These are phyloP conservation scores for Fusarium buxicola DNA, from an alignment of 2,329 filamentous ascomycete species.

Conservation along the genomic window DNA sequence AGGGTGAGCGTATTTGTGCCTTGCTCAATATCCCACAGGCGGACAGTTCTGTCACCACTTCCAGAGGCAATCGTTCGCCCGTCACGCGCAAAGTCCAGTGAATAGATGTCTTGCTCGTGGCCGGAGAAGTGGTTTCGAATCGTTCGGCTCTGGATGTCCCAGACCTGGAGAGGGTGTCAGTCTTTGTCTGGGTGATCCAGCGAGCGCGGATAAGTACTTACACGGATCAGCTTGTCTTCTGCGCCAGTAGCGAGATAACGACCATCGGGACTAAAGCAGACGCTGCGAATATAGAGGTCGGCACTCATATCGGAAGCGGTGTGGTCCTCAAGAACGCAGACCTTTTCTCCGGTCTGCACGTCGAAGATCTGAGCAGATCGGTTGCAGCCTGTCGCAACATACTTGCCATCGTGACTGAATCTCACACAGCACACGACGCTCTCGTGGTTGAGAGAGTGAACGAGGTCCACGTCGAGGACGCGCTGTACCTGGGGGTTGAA, in stretches of 20 bases:
- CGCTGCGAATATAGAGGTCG: conserved; percentile 96
- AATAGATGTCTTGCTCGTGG: conserved; percentile 99
- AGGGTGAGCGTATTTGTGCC: conserved; percentile 85
- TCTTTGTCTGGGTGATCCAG: neutral
- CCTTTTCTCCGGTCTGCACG: conserved; percentile 85
- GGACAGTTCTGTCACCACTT: conserved; percentile 92
- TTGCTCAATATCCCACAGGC: conserved; percentile 94
- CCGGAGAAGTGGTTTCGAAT: conserved; percentile 96
- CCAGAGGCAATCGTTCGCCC: conserved; percentile 95
- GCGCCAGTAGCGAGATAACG: conserved; percentile 94
- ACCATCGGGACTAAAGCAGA: conserved; percentile 98
- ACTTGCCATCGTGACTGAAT: conserved; percentile 96
- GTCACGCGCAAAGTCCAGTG: conserved; percentile 92
- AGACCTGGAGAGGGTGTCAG: conserved; percentile 72
- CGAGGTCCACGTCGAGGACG: conserved; percentile 90
- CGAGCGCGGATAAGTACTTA: conserved; percentile 60
- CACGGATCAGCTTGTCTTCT: conserved; percentile 96
- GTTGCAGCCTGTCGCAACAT: conserved; percentile 96
- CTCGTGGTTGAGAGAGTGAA: conserved; percentile 92
- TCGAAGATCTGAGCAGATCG: conserved; percentile 99
- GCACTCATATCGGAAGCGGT: conserved; percentile 82
- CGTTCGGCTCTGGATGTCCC: conserved; percentile 86
- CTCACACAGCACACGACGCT: conserved; percentile 98
- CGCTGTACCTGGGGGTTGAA: conserved; percentile 95
- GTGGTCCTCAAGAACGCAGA: conserved; percentile 91